A percentile compares a stretch with the other conserved stretches of the same genome.
Conservation (phyloP, 768 basidiomycete genomes). For the Coprinellus aureogranulatus region DNA sequence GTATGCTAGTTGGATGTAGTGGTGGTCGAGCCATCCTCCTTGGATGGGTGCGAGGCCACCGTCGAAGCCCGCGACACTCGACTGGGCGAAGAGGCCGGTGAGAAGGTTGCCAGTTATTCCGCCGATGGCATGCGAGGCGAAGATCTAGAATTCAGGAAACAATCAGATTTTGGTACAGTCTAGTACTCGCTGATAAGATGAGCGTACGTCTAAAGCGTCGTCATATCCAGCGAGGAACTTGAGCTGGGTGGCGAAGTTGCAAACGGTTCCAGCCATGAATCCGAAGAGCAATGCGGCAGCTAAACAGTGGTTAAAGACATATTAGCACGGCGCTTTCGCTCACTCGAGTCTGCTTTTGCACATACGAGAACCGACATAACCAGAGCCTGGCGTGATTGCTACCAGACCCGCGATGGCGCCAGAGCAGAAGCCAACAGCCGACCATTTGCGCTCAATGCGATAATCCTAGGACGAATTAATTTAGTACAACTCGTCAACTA, state of each 20-base stretch:
- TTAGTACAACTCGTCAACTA: not conserved
- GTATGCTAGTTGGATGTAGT: slow-evolving; percentile 79
- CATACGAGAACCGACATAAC: slow-evolving; percentile 72
- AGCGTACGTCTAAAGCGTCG: slow-evolving; percentile 73
- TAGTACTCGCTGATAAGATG: too few species aligned
- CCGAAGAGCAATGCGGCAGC: slow-evolving; percentile 86
- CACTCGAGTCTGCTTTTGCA: not conserved
- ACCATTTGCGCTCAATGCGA: slow-evolving; percentile 91
- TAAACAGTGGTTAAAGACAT: slow-evolving; percentile 17
- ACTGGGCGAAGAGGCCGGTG: slow-evolving; percentile 86
- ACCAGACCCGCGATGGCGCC: slow-evolving; percentile 91
- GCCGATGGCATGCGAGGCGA: slow-evolving; percentile 80
- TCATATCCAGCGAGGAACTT: slow-evolving; percentile 80
- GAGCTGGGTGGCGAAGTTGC: slow-evolving; percentile 93
- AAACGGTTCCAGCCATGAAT: slow-evolving; percentile 75
- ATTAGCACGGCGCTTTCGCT: not conserved
- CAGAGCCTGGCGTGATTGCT: slow-evolving; percentile 84
- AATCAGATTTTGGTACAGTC: not conserved
- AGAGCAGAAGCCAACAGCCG: slow-evolving; percentile 91
- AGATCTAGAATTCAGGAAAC: slow-evolving; percentile 60
- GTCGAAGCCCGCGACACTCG: slow-evolving; percentile 76
- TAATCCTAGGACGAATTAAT: slow-evolving; percentile 57
- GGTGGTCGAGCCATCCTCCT: slow-evolving; percentile 87
- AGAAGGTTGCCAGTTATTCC: slow-evolving; percentile 80
- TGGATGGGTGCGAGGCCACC: slow-evolving; percentile 58